Conservation (phyloP, 345 rosid species). For the Eucalyptus guilfoylei region DNA sequence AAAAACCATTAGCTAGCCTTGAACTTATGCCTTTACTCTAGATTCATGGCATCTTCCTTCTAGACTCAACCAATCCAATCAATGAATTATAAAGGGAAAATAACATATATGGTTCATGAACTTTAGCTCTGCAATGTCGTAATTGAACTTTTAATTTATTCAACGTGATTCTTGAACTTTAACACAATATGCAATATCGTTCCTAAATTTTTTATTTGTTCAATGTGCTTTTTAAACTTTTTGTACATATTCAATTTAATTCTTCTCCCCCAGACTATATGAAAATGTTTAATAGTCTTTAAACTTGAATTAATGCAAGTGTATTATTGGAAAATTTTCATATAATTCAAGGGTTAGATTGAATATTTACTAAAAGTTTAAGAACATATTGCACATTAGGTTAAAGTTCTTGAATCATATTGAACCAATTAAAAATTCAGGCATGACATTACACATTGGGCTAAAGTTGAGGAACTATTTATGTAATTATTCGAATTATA, state of each 20-base stretch:
- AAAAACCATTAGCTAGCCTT: not conserved
- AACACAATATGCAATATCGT: too few relatives aligned
- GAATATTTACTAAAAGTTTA: not conserved
- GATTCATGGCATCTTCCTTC: not conserved
- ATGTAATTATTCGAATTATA: not conserved
- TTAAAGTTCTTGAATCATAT: not conserved
- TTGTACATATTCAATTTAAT: not conserved
- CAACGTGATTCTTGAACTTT: not conserved
- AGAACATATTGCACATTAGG: too few relatives aligned
- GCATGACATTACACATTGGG: too few relatives aligned
- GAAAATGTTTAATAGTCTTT: not conserved
- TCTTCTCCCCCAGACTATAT: not conserved
- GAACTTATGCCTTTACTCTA: not conserved
- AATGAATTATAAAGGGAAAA: not conserved
- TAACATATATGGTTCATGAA: too few relatives aligned
- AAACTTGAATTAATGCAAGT: too few relatives aligned
- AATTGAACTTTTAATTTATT: too few relatives aligned
- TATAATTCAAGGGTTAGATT: not conserved
- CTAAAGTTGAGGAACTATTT: not conserved
- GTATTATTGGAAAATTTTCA: not conserved
- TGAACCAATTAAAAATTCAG: too few relatives aligned
- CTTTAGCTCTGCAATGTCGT: not conserved
- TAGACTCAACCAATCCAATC: not conserved
- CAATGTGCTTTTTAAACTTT: fast-evolving
- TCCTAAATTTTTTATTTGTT: too few relatives aligned